Evolutionary conservation across 805 yeast species (phyloP).

Genomic region (Phaffomyces thermotolerans): DNA sequence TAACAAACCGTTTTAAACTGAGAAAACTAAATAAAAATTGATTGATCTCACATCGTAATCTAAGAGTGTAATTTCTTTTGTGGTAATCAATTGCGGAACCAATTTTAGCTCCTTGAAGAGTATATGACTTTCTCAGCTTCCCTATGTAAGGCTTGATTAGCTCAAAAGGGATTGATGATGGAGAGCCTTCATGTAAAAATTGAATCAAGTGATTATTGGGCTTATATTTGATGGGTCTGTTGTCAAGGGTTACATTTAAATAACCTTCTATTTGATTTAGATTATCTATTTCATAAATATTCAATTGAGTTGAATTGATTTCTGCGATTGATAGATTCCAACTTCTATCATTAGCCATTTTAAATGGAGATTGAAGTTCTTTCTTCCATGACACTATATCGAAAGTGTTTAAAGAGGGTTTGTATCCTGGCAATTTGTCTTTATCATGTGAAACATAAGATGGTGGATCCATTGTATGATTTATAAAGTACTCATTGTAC

Average conservation of each 20-base stretch:
- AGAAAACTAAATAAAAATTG: conserved; percentile 5
- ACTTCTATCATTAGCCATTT: conserved; percentile 1
- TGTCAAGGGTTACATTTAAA: not conserved
- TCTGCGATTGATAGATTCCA: conserved; percentile 7
- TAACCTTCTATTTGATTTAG: not conserved
- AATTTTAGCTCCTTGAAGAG: conserved; percentile 3
- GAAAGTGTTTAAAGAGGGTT: conserved; percentile 1
- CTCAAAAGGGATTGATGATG: not conserved
- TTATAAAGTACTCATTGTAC: too few relatives aligned
- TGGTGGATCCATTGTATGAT: too few relatives aligned
- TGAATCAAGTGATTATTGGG: not conserved
- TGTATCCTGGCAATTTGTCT: not conserved
- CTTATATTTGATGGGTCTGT: not conserved
- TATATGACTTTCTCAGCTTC: not conserved
- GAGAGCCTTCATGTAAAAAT: not conserved
- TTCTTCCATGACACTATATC: conserved; percentile 6
- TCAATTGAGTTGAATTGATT: conserved; percentile 8
- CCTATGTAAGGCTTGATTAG: conserved; percentile 4
- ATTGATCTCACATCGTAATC: conserved; percentile 6
- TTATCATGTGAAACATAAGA: too few relatives aligned
- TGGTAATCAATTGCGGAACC: conserved; percentile 8
- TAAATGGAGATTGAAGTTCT: conserved; percentile 8
- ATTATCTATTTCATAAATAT: conserved; percentile 2
- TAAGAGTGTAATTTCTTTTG: conserved; percentile 4
- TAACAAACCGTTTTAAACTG: not conserved